These are phyloP conservation scores for Rhodotorula diobovata DNA, from an alignment of 768 basidiomycete species.

Conservation along the genomic window DNA sequence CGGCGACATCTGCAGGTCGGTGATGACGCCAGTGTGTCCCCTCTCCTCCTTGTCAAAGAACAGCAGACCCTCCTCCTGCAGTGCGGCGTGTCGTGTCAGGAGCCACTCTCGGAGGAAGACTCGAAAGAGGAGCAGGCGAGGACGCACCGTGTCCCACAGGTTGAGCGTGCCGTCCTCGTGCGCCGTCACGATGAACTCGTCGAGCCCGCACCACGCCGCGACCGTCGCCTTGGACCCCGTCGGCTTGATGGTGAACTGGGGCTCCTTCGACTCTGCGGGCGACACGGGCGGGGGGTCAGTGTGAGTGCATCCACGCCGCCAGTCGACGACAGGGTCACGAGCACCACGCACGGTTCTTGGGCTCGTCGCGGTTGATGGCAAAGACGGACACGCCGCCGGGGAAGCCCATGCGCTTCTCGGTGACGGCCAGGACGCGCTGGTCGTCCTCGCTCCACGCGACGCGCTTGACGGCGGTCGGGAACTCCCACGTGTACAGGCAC, in stretches of 20 bases:
- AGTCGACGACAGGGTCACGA: constrained; percentile 47
- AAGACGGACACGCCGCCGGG: constrained; percentile 89
- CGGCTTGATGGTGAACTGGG: constrained; percentile 40
- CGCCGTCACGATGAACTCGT: constrained; percentile 78
- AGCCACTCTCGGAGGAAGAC: fast-evolving
- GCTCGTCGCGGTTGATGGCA: constrained; percentile 76
- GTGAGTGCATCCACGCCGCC: neutral
- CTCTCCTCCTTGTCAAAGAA: constrained; percentile 36
- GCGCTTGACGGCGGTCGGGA: constrained; percentile 94
- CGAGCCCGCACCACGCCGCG: constrained; percentile 77
- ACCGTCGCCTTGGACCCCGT: constrained; percentile 91
- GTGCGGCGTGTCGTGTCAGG: too few species aligned
- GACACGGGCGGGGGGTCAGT: too few species aligned
- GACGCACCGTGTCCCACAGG: constrained; percentile 65
- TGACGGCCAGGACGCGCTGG: constrained; percentile 72
- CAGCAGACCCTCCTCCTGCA: constrained; percentile 37
- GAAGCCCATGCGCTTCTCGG: constrained; percentile 92
- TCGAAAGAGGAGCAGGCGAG: neutral
- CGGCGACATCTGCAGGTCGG: constrained; percentile 82
- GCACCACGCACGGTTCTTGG: constrained; percentile 59
- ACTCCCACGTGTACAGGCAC: constrained; percentile 92
- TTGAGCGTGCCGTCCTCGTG: constrained; percentile 96
- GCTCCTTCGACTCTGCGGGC: constrained; percentile 24
- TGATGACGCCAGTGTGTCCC: constrained; percentile 69
- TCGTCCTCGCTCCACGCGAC: constrained; percentile 87